Evolutionary conservation across 495 filamentous ascomycete species (phyloP).

Genomic region (Annulohypoxylon bovei): DNA sequence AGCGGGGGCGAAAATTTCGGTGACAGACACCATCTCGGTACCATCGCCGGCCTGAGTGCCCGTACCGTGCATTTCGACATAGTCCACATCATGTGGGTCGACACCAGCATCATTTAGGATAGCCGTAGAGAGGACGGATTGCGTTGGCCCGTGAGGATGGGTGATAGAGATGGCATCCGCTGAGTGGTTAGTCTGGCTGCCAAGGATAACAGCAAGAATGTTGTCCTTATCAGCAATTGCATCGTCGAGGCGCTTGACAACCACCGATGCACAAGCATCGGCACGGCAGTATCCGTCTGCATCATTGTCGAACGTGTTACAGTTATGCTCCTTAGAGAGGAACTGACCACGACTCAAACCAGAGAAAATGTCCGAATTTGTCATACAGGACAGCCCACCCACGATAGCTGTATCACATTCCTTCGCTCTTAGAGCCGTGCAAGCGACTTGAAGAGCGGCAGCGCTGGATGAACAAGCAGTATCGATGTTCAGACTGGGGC

Average conservation of each 20-base stretch:
- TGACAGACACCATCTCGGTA: constrained; percentile 81
- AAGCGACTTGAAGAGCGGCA: constrained; percentile 84
- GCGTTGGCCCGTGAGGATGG: constrained; percentile 77
- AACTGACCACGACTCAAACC: constrained; percentile 87
- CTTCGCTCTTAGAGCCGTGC: constrained; percentile 80
- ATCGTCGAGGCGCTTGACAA: constrained; percentile 80
- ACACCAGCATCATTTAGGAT: constrained; percentile 75
- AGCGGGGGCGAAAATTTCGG: constrained; percentile 81
- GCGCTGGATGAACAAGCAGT: constrained; percentile 90
- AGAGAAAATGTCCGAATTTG: constrained; percentile 85
- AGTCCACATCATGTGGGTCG: constrained; percentile 78
- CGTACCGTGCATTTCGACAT: constrained; percentile 92
- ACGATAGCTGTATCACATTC: constrained; percentile 88
- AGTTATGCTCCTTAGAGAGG: constrained; percentile 79
- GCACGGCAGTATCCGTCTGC: constrained; percentile 84
- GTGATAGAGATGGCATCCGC: constrained; percentile 85
- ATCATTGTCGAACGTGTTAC: constrained; percentile 80
- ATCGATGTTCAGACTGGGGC: constrained; percentile 86
- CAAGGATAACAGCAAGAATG: constrained; percentile 73
- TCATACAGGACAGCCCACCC: constrained; percentile 82
- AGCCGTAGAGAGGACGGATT: constrained; percentile 73
- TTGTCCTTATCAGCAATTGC: constrained; percentile 78
- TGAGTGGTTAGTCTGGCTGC: constrained; percentile 77
- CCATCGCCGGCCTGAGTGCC: constrained; percentile 86
- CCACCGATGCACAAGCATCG: constrained; percentile 74